Evolutionary conservation across 208 protist genomes (phyloP).

Genomic region (Leptomonas seymouri): DNA sequence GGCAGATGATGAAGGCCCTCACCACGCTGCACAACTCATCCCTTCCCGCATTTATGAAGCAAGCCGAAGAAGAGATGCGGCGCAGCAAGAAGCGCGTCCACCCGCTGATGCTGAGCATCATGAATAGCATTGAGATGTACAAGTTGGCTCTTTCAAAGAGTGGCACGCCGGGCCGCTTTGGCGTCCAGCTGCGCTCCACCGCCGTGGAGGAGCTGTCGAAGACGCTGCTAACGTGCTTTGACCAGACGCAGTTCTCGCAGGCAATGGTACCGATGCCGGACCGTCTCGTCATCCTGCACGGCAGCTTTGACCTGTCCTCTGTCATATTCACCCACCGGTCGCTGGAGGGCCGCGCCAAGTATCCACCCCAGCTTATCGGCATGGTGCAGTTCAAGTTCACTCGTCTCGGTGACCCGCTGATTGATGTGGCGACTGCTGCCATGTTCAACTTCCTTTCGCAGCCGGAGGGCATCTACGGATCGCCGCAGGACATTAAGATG

Average conservation of each 20-base stretch:
- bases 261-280: constrained; percentile 57
- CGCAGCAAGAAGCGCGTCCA: constrained; percentile 33
- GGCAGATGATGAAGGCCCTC: constrained; percentile 44
- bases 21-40: constrained; percentile 56
- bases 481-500: constrained; percentile 41
- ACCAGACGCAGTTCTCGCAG: constrained; percentile 55
- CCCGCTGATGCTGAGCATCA: constrained; percentile 48
- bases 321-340: constrained; percentile 75
- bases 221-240: constrained; percentile 46
- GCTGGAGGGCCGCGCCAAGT: constrained; percentile 72
- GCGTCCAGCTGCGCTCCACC: constrained; percentile 33
- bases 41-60: constrained; percentile 56
- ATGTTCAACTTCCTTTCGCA: constrained; percentile 49
- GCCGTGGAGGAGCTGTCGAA: constrained; percentile 48
- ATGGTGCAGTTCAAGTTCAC: constrained; percentile 61
- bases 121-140: constrained; percentile 49
- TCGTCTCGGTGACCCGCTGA: constrained; percentile 60
- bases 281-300: constrained; percentile 60
- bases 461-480: constrained; percentile 60
- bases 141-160: constrained; percentile 37
- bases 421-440: constrained; percentile 66
- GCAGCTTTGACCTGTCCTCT: constrained; percentile 58
- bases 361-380: constrained; percentile 57
- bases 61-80: constrained; percentile 39
- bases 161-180: constrained; percentile 22